Conservation (phyloP, 2,329 filamentous ascomycete species). For the Tolypocladium nubicola region DNA sequence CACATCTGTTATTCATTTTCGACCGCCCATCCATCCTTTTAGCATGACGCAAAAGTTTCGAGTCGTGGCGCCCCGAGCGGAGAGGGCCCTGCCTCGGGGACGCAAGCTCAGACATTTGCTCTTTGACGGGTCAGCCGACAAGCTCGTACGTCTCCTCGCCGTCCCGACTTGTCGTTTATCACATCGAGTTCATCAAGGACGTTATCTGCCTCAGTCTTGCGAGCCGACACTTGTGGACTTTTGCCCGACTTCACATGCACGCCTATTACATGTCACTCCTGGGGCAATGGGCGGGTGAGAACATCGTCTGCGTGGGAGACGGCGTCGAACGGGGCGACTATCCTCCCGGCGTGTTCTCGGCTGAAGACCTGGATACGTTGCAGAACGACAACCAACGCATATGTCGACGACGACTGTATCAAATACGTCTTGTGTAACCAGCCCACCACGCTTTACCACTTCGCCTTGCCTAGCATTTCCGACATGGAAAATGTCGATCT, state of each 20-base stretch:
- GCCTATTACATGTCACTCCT: too few relatives aligned
- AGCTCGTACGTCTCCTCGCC: neutral
- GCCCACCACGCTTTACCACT: too few relatives aligned
- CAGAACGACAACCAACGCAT: neutral
- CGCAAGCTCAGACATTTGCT: neutral
- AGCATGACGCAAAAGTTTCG: slow-evolving; percentile 7
- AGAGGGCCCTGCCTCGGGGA: slow-evolving; percentile 3
- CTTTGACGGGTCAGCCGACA: neutral
- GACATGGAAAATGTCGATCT: too few relatives aligned
- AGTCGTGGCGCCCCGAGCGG: slow-evolving; percentile 8
- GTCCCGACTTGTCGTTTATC: neutral
- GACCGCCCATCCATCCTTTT: too few relatives aligned
- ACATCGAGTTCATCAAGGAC: neutral
- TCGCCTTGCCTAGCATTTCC: too few relatives aligned
- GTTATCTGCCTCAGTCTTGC: neutral
- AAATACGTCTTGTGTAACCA: neutral
- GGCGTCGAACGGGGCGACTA: neutral
- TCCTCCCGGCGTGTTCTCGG: slow-evolving; percentile 3
- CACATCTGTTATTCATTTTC: too few relatives aligned
- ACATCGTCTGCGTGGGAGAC: slow-evolving; percentile 5
- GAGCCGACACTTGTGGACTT: neutral
- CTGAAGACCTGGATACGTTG: neutral
- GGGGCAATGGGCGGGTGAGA: slow-evolving; percentile 1
- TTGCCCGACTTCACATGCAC: neutral
- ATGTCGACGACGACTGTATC: too few relatives aligned